These are phyloP conservation scores for Daldinia sp. DNA, from an alignment of 2,329 filamentous ascomycete genomes.

Conservation along the genomic window DNA sequence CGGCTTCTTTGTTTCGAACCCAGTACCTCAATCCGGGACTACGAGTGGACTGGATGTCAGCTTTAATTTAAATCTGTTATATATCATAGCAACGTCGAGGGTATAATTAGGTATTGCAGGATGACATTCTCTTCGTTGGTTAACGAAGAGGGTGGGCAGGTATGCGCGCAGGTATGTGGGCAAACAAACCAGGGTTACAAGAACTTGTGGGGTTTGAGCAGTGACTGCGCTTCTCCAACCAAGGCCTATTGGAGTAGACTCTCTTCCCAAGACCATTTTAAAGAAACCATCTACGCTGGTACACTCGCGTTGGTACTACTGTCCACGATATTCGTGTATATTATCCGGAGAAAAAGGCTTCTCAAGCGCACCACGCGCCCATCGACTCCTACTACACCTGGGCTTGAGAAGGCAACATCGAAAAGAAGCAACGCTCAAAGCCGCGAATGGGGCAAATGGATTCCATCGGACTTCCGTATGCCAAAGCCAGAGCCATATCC, in stretches of 20 bases:
- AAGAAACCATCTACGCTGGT: constrained; percentile 28
- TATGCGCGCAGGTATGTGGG: constrained; percentile 25
- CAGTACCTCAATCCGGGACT: neutral
- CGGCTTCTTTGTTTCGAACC: constrained; percentile 7
- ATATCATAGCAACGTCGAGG: neutral
- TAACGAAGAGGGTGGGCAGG: constrained; percentile 13
- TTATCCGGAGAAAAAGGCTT: constrained; percentile 37
- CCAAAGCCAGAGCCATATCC: constrained; percentile 65
- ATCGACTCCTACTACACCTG: constrained; percentile 43
- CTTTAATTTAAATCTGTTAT: neutral
- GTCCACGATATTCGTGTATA: constrained; percentile 33
- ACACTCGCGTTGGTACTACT: constrained; percentile 40
- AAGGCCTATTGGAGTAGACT: constrained; percentile 37
- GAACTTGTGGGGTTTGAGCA: constrained; percentile 26
- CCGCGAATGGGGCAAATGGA: constrained; percentile 49
- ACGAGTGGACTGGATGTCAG: neutral
- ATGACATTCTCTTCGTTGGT: constrained; percentile 21
- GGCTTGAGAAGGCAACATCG: constrained; percentile 46
- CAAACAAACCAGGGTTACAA: constrained; percentile 34
- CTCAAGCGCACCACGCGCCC: constrained; percentile 33
- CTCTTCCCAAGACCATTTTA: constrained; percentile 12
- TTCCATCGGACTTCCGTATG: constrained; percentile 47
- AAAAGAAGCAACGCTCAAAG: constrained; percentile 15
- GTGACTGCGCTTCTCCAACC: constrained; percentile 31
- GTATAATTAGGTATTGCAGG: constrained; percentile 3